Base-by-base conservation (phyloP, 2,329 filamentous ascomycete species). In the Microsporum audouinii region DNA sequence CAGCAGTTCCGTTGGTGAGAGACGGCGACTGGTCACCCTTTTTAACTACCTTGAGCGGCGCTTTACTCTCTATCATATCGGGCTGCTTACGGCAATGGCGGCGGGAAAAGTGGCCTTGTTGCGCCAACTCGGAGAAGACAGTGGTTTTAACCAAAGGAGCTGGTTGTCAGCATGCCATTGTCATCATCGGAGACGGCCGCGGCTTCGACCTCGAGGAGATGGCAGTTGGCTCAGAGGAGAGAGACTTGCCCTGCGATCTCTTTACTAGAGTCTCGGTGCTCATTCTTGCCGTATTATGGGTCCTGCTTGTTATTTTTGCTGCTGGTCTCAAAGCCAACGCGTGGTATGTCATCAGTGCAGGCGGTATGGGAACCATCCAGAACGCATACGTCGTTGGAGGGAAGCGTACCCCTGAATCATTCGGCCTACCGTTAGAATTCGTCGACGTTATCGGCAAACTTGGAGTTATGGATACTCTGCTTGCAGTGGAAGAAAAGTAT, bases 181-280 rank as follows among this genome's bases (percentile, higher is more conserved):
- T 77, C 2, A 69, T 79, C 7, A 63, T 71, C 0, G 71, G 73
- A 3, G 60, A 67, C 4, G 70, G 69, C 0, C 49, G 66, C 0
- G 72, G 75, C 7, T 63, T 78, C 4, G 70, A 79, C 62, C 67
- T 79, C 1, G 77, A 79, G 63, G 75, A 75, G 60, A 64, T 79
- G 1, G 74, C 75, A 5, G 63, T 69, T 2, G 70, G 67, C 8
- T 43, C 41, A 12, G 36, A 47, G 29, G 43, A 59, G 14, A 36
- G 33, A 27, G 39, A 59, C 8, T 23, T 59, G 17, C 31, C 43
- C 17, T 49, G 57, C 27, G 39, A 36, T 31, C 7, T 59, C 27
- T 36, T 60, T 7, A 60, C 58, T 27, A 38, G 43, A 34, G 31
- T 60, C 33, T 39, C 57, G 3, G 29, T 59, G 8, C 17, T 59